A percentile compares a stretch with the other conserved stretches of the same genome.
phyloP scores from a whole-genome alignment of 345 rosid species.

The Boechera stricta region DNA sequence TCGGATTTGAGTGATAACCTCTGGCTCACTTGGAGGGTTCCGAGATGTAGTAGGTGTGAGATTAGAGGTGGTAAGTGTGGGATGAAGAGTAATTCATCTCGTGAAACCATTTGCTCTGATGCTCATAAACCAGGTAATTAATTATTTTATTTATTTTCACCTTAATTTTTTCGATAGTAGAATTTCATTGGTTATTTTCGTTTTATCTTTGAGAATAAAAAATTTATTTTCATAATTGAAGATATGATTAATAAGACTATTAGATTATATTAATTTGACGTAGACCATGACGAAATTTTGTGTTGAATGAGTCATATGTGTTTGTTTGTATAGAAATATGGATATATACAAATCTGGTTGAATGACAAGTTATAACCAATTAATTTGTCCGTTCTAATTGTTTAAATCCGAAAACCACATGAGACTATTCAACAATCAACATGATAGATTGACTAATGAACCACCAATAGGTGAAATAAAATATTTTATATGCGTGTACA shows the following conservation, averaged over 20 bases:
- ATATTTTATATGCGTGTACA: neutral
- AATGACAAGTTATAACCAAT: slow-evolving; percentile 21
- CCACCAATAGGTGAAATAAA: neutral
- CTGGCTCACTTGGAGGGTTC: slow-evolving; percentile 47
- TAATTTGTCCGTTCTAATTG: slow-evolving; percentile 19
- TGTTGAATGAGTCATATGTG: slow-evolving; percentile 40
- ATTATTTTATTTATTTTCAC: neutral
- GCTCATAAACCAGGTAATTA: slow-evolving; percentile 54
- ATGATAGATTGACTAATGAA: slow-evolving; percentile 23
- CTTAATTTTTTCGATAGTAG: neutral
- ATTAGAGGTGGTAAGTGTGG: slow-evolving; percentile 65
- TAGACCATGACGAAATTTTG: slow-evolving; percentile 31
- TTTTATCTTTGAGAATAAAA: no score
- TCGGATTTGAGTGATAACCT: slow-evolving; percentile 46
- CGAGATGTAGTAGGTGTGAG: slow-evolving; percentile 62
- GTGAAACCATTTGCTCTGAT: slow-evolving; percentile 52
- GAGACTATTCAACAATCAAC: slow-evolving; percentile 25
- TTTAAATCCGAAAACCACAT: slow-evolving; percentile 29
- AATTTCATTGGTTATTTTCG: neutral
- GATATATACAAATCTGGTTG: slow-evolving; percentile 2
- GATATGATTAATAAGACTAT: neutral
- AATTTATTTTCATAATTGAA: neutral
- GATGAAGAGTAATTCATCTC: slow-evolving; percentile 53
- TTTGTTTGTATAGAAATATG: neutral
- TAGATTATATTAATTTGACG: slow-evolving; percentile 9